phyloP scores from a whole-genome alignment of 2,329 filamentous ascomycete genomes.

The Stylonectria norvegica region DNA sequence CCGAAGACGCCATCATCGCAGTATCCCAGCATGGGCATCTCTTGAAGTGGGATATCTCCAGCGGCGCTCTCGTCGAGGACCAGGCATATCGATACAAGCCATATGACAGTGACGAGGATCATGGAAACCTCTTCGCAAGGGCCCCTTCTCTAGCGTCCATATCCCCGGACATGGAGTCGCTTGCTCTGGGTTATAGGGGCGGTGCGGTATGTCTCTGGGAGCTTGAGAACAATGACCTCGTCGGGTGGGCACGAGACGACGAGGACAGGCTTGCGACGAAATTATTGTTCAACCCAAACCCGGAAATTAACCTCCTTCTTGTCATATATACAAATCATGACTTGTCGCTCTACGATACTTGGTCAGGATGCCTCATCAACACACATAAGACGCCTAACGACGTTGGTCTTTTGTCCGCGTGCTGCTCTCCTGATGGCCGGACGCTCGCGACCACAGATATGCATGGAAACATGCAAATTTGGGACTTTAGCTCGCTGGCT shows the following conservation, averaged over 20 bases:
- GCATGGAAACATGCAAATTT: conserved; percentile 16
- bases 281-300: conserved; percentile 23
- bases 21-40: neutral
- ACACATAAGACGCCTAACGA: conserved; percentile 2
- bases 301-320: conserved; percentile 16
- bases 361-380: conserved; percentile 12
- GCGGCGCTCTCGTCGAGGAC: conserved; percentile 14
- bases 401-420: neutral
- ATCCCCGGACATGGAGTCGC: conserved; percentile 18
- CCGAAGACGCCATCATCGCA: neutral
- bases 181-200: conserved; percentile 16
- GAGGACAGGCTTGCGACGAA: conserved; percentile 6
- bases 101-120: neutral
- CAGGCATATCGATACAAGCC: conserved; percentile 8
- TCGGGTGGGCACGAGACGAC: conserved; percentile 19
- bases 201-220: conserved; percentile 23
- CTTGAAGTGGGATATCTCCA: conserved; percentile 25
- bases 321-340: conserved; percentile 18
- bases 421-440: too few species aligned
- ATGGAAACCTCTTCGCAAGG: neutral
- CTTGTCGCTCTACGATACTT: conserved; percentile 18
- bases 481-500: conserved; percentile 21
- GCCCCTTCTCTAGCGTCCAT: conserved; percentile 15
- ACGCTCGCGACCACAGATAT: too few species aligned
- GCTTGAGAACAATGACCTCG: conserved; percentile 11